Evolutionary conservation across 441 rosid species (phyloP).

Genomic region (Aquilaria agallochum): DNA sequence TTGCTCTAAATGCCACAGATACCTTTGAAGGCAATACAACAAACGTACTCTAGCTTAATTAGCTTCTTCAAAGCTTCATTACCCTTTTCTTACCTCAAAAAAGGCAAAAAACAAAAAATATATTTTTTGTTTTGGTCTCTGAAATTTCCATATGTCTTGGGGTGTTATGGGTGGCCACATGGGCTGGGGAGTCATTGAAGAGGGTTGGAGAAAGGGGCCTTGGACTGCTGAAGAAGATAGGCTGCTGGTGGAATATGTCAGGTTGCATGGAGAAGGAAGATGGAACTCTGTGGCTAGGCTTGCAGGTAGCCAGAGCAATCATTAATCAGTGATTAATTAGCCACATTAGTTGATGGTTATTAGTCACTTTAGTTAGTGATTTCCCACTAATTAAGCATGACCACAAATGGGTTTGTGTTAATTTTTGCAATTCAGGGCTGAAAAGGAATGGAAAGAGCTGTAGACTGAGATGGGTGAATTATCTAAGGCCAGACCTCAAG

Average conservation of each 20-base stretch:
- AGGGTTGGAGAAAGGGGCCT: conserved; percentile 94
- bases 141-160: conserved; percentile 37
- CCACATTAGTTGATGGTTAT: no score
- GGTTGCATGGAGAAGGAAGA: conserved; percentile 83
- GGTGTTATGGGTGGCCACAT: conserved; percentile 53
- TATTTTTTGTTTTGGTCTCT: background rate
- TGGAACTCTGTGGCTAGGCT: conserved; percentile 94
- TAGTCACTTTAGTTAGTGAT: no score
- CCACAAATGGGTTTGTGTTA: no score
- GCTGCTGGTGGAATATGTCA: conserved; percentile 67
- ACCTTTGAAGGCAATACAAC: conserved; percentile 19
- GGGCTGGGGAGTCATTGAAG: conserved; percentile 63
- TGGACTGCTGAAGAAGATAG: conserved; percentile 96
- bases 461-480: conserved; percentile 95
- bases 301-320: conserved; percentile 34
- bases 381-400: no score
- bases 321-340: no score
- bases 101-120: background rate
- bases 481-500: conserved; percentile 93
- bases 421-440: conserved; percentile 32
- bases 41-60: no score
- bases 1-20: conserved; percentile 27
- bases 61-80: background rate
- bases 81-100: background rate
- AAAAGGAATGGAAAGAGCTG: conserved; percentile 97